Evolutionary conservation across 257 asterid species (phyloP), one percentile per base, ranked within the genome.

Genomic region (Capsicum pubescens): DNA sequence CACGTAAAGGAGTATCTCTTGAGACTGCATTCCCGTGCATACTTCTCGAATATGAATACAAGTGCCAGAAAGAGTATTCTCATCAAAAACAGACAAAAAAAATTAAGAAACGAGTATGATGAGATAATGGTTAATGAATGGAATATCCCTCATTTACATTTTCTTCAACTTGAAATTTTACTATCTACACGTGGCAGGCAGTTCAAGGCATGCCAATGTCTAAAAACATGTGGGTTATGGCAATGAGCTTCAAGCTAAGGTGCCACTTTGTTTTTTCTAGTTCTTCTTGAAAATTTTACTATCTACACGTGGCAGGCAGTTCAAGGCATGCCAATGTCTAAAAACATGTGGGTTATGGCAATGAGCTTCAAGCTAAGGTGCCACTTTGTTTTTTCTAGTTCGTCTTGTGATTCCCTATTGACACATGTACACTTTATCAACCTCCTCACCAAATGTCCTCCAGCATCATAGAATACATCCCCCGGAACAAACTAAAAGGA

Each of bases 91-190:
- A 13, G 3, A 64, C 32, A 26, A 11, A 64, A 26, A 5, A 4
- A n/a, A 7, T n/a, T 8, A 2, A n/a, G 6, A 3, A 61, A 60
- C 4, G 36, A 26, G 46, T 66, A 21, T 7, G 19, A 67, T 67
- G 76, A 17, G 52, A 67, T 1, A 36, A 36, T 7, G 36, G 10
- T 14, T 39, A 15, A 14, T 67, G 76, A 2, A 67, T 36, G 12
- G 50, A 2, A 67, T n/a, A 14, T 67, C 50, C 61, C 21, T 67
- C 19, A 67, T 67, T 35, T 67, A 32, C 72, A 66, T 66, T 66
- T 66, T 66, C 61, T 63, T 63, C 69, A 21, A 63, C 69, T 63
- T 35, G 35, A 67, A 67, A 67, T 67, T 13, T 67, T 35, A 67
- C 74, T 67, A 36, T 36, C 7, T 14, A 36, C 74, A 36, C 19